Conservation (phyloP, 2,329 filamentous ascomycete genomes). For the Ascochyta viciae-villosae region DNA sequence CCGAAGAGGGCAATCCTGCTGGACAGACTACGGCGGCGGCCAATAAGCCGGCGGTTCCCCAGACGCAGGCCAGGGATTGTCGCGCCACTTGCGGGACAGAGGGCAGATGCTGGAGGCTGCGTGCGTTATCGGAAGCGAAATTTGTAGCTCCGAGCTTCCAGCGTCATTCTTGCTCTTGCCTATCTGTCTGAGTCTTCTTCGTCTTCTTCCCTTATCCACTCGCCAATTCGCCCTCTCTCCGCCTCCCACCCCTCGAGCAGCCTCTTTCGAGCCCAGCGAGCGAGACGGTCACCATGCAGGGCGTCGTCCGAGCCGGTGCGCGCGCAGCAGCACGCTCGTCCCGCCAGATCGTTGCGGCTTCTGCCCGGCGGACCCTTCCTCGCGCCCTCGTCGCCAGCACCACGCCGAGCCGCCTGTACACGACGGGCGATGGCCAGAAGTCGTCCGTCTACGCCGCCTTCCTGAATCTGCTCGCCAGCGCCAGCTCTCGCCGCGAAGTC, state of each 20-base stretch:
- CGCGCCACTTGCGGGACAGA: conserved; percentile 29
- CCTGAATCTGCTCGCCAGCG: conserved; percentile 90
- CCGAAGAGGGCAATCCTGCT: conserved; percentile 19
- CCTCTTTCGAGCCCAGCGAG: conserved; percentile 31
- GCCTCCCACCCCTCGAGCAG: conserved; percentile 24
- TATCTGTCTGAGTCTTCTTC: conserved; percentile 22
- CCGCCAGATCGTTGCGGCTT: conserved; percentile 40
- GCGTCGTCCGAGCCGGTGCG: conserved; percentile 48
- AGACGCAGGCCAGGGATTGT: conserved; percentile 23
- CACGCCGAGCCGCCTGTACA: conserved; percentile 41
- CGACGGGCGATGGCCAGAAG: conserved; percentile 42
- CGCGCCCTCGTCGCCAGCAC: conserved; percentile 42
- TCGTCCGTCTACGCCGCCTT: conserved; percentile 68
- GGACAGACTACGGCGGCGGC: conserved; percentile 11
- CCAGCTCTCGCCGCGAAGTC: conserved; percentile 93
- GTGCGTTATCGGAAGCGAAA: conserved; percentile 46
- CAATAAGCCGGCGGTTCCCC: conserved; percentile 28
- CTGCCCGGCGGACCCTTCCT: conserved; percentile 36
- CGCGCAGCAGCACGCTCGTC: conserved; percentile 46
- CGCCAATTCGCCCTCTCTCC: conserved; percentile 31
- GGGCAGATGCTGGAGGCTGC: conserved; percentile 24
- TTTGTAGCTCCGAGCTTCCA: conserved; percentile 33
- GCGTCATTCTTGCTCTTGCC: conserved; percentile 27
- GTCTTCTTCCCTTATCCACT: conserved; percentile 24
- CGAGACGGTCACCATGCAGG: conserved; percentile 46